A percentile compares a stretch with the other conserved stretches of the same genome.
These are phyloP conservation scores for Bifiguratus adelaidae DNA, from an alignment of 192 early-diverging fungal genomes.

Conservation along the genomic window DNA sequence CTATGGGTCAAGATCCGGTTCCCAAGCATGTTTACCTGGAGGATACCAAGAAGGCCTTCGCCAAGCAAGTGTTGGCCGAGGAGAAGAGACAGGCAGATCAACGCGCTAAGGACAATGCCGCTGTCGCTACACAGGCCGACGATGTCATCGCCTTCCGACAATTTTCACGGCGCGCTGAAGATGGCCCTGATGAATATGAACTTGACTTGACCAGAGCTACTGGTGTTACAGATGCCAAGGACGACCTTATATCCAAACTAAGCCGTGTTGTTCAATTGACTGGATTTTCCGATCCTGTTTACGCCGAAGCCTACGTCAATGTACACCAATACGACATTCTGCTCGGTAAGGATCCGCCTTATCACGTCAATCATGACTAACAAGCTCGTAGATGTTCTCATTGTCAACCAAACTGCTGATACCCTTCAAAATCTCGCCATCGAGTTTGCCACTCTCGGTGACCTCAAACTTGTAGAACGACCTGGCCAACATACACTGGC, in stretches of 20 bases:
- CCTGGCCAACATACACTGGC: constrained; percentile 80
- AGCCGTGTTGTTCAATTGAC: constrained; percentile 93
- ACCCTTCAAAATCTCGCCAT: constrained; percentile 96
- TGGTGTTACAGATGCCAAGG: constrained; percentile 52
- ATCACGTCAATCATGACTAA: not conserved
- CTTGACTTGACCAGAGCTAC: constrained; percentile 86
- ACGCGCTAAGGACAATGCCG: constrained; percentile 56
- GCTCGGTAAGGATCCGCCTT: constrained; percentile 43
- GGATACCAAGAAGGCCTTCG: constrained; percentile 47
- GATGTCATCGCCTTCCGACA: constrained; percentile 84
- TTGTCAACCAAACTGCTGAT: constrained; percentile 93
- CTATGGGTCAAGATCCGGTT: constrained; percentile 35
- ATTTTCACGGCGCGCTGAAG: constrained; percentile 59
- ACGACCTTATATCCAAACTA: constrained; percentile 83
- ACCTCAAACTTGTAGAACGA: constrained; percentile 93
- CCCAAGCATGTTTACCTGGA: constrained; percentile 46
- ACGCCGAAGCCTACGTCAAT: constrained; percentile 95
- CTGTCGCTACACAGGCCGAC: constrained; percentile 68
- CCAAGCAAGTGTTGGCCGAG: constrained; percentile 54
- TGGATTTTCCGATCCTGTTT: constrained; percentile 97
- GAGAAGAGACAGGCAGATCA: constrained; percentile 51
- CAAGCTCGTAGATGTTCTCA: constrained; percentile 67
- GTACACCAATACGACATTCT: constrained; percentile 98
- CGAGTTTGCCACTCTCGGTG: constrained; percentile 97
- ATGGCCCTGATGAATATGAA: constrained; percentile 46